Evolutionary conservation across 352 stramenopile genomes (phyloP).

Genomic region (Globisporangium viniferum): DNA sequence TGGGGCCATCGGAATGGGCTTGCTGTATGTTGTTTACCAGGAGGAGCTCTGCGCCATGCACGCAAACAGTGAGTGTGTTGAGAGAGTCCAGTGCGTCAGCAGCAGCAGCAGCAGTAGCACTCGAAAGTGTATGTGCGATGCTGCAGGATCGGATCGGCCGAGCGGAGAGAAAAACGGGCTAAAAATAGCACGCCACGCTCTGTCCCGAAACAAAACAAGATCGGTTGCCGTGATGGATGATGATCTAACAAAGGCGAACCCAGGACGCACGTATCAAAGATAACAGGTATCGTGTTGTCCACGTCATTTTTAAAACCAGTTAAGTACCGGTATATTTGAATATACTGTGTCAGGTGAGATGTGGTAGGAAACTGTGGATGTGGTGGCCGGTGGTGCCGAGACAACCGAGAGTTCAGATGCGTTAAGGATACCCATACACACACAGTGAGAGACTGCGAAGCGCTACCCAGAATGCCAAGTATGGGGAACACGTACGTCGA

Average conservation of each 20-base stretch:
- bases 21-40: not conserved
- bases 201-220: not conserved
- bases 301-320: too few species aligned
- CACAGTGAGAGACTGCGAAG: not conserved
- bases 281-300: too few species aligned
- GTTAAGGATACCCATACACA: not conserved
- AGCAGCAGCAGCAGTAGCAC: not conserved
- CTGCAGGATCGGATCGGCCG: not conserved
- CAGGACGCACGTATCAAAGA: too few species aligned
- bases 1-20: not conserved
- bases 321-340: too few species aligned
- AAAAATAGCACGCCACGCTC: not conserved
- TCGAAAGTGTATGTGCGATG: not conserved
- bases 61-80: not conserved
- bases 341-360: too few species aligned
- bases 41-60: not conserved
- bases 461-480: not conserved
- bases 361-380: too few species aligned
- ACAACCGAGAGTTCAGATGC: not conserved
- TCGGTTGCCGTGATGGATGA: not conserved
- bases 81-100: not conserved
- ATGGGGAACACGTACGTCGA: constrained; percentile 31
- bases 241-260: too few species aligned
- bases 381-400: too few species aligned
- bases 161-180: not conserved